Conservation (phyloP, 83 land plant genomes). For the Isoetes engelmannii region DNA sequence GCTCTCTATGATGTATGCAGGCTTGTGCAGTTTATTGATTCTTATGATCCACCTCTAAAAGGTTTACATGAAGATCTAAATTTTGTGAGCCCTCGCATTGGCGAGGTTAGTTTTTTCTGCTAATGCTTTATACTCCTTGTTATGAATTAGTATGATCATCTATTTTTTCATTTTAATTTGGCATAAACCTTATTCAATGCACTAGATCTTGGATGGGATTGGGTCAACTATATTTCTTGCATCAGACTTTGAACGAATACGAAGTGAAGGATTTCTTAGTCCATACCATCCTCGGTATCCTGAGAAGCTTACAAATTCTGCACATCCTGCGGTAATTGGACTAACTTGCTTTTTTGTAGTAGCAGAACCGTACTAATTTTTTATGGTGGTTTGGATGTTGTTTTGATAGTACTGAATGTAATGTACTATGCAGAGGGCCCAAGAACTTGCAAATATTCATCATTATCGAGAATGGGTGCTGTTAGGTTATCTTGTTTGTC, state of each 20-base stretch:
- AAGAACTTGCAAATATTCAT: slow-evolving; percentile 85
- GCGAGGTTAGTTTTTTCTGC: slow-evolving; percentile 56
- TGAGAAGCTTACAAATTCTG: slow-evolving; percentile 96
- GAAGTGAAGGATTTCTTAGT: slow-evolving; percentile 97
- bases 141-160: background rate
- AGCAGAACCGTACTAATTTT: background rate
- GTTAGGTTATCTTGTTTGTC: slow-evolving; percentile 96
- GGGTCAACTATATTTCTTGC: slow-evolving; percentile 90
- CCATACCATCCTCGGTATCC: slow-evolving; percentile 99
- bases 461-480: slow-evolving; percentile 92
- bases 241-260: slow-evolving; percentile 74
- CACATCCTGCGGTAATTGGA: slow-evolving; percentile 83
- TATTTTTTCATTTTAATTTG: background rate
- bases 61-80: slow-evolving; percentile 96
- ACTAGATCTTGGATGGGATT: slow-evolving; percentile 90
- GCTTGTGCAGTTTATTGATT: slow-evolving; percentile 89
- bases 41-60: slow-evolving; percentile 96
- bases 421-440: slow-evolving; percentile 74
- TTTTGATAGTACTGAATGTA: background rate
- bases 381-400: too few relatives aligned
- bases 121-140: background rate
- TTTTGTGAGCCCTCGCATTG: slow-evolving; percentile 97
- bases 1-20: slow-evolving; percentile 34
- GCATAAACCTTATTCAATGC: background rate
- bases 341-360: background rate